Percentiles rank a stretch among this genome's conserved stretches.
phyloP scores from a whole-genome alignment of 2,329 filamentous ascomycete genomes.

The Fusarium virguliforme region DNA sequence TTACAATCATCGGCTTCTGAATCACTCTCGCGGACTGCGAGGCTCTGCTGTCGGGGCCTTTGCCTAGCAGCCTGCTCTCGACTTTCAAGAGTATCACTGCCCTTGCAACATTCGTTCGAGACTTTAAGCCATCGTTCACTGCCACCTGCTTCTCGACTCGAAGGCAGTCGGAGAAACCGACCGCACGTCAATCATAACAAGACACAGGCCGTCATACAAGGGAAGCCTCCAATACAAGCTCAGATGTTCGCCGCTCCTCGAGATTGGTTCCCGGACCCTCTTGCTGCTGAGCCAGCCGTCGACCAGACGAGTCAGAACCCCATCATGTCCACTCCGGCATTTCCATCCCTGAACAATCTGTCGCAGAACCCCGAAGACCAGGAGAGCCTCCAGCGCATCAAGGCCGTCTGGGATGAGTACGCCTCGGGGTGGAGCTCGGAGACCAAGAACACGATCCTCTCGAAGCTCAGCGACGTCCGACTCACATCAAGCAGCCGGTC shows the following conservation, averaged over 20 bases:
- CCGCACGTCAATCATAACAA: background rate
- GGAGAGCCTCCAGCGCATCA: slow-evolving; percentile 14
- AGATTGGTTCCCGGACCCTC: background rate
- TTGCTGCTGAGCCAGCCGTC: background rate
- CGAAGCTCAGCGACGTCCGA: slow-evolving; percentile 5
- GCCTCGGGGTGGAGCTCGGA: slow-evolving; percentile 7
- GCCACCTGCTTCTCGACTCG: background rate
- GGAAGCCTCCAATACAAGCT: background rate
- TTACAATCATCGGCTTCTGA: background rate
- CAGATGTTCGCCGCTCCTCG: background rate
- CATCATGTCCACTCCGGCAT: background rate
- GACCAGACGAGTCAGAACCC: background rate
- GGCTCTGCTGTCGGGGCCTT: too few relatives aligned
- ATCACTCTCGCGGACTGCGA: too few relatives aligned
- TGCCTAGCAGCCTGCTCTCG: too few relatives aligned
- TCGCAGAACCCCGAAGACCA: slow-evolving; percentile 26
- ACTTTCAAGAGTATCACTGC: too few relatives aligned
- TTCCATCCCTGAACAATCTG: slow-evolving; percentile 3
- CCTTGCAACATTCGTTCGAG: background rate
- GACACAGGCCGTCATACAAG: background rate
- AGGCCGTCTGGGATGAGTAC: slow-evolving; percentile 10
- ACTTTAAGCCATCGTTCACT: background rate
- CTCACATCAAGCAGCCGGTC: background rate
- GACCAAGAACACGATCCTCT: slow-evolving; percentile 1
- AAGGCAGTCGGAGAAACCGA: background rate